A percentile compares a stretch with the other conserved stretches of the same genome.
Evolutionary conservation across 192 early-diverging fungal species (phyloP).

Genomic region (Allomyces javanicus): DNA sequence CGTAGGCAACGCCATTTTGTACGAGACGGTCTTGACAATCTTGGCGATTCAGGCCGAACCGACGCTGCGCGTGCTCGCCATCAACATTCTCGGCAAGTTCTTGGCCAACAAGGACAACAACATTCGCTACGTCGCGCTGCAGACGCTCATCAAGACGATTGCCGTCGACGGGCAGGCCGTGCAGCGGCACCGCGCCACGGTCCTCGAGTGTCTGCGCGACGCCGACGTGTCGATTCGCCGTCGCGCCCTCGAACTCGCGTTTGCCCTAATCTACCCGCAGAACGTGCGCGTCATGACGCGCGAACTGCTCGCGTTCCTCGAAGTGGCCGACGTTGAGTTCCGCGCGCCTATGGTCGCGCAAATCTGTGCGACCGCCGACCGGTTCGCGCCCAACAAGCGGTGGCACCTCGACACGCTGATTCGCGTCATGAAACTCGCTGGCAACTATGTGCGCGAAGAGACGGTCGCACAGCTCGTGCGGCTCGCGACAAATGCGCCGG

Average conservation of each 20-base stretch:
- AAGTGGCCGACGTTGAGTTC: constrained; percentile 73
- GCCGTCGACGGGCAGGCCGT: constrained; percentile 80
- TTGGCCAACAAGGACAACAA: constrained; percentile 91
- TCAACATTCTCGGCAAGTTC: constrained; percentile 96
- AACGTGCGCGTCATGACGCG: constrained; percentile 83
- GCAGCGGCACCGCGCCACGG: constrained; percentile 90
- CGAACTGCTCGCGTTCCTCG: constrained; percentile 82
- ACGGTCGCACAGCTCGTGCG: constrained; percentile 75
- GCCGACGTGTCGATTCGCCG: constrained; percentile 89
- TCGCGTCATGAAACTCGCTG: constrained; percentile 60
- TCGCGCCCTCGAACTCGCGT: constrained; percentile 84
- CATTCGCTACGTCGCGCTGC: constrained; percentile 94
- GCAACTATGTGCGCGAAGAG: constrained; percentile 50
- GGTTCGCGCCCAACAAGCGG: constrained; percentile 79
- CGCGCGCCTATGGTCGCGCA: constrained; percentile 77
- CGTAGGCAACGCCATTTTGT: constrained; percentile 91
- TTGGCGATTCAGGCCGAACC: constrained; percentile 84
- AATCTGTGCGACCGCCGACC: constrained; percentile 78
- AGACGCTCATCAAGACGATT: constrained; percentile 80
- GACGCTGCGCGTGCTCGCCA: constrained; percentile 78
- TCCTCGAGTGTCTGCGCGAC: constrained; percentile 87
- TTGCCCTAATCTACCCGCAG: constrained; percentile 84
- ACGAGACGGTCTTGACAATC: constrained; percentile 91
- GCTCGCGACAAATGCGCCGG: constrained; percentile 51
- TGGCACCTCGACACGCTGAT: constrained; percentile 95